Evolutionary conservation across 495 filamentous ascomycete species (phyloP), one percentile per base, ranked within the genome.

Genomic region (Bacidia rubella): DNA sequence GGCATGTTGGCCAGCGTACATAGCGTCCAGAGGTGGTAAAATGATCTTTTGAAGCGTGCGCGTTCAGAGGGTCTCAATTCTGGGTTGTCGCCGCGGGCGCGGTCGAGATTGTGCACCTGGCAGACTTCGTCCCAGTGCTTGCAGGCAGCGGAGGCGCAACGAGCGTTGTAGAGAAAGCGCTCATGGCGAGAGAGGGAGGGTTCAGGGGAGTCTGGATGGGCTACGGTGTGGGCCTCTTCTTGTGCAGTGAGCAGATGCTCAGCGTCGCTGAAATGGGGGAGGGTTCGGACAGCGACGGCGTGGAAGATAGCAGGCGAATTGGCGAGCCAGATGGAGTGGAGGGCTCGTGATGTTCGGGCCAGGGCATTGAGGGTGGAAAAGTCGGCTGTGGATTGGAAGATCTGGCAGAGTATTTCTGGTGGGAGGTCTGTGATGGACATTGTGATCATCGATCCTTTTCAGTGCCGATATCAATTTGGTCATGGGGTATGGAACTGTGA

Each of bases 311-410:
- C 46, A 48, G 46, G 19, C 10, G 51, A 47, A 21, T 35, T 23
- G 21, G 51, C 42, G 22, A 46, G 40, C 40, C 41, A 53, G 25
- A 47, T 53, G 17, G 40, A 29, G 19, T 53, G 17, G 41, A 47
- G 25, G 17, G 42, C 17, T 23, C 51, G 51, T 39, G 40, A 24
- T 47, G 51, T 53, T 10, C 20, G 42, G 27, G 51, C 23, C 11
- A 53, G 51, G 20, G 51, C 51, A 44, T 22, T 47, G 51, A 53
- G 25, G 51, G 29, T 26, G 12, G 41, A 53, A 25, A 47, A 47
- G 42, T 53, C 42, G 40, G 40, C 0, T 11, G 22, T 1, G 41
- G 25, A 47, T 47, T 53, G 20, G 24, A 53, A 47, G 25, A 53
- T 47, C 1, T 44, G 51, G 25, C 39, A 47, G 21, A 53, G 39